Evolutionary conservation across 257 asterid species (phyloP).

Genomic region (Agastache rugosa): DNA sequence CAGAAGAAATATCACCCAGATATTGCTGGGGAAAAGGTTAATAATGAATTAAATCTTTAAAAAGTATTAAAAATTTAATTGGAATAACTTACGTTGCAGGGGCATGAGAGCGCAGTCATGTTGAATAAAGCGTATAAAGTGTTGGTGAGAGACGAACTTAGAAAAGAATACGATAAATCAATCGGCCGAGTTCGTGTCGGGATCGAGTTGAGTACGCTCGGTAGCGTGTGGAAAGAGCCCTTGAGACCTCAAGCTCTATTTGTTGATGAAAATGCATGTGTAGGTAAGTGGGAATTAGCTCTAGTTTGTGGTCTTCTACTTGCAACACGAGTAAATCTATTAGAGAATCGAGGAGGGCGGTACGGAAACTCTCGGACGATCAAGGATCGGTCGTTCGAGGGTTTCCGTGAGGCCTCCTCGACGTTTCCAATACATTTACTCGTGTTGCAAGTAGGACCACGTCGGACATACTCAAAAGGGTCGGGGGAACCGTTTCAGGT

Average conservation of each 20-base stretch:
- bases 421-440: background rate
- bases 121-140: conserved; percentile 63
- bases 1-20: conserved; percentile 71
- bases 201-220: conserved; percentile 15
- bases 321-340: background rate
- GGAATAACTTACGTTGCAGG: conserved; percentile 42
- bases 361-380: background rate
- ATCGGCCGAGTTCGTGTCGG: conserved; percentile 39
- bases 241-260: conserved; percentile 60
- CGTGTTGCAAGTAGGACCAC: background rate
- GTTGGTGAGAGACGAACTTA: conserved; percentile 46
- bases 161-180: conserved; percentile 52
- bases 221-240: conserved; percentile 63
- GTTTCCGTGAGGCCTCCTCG: background rate
- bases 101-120: conserved; percentile 55
- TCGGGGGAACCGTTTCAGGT: conserved; percentile 38
- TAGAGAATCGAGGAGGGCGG: background rate
- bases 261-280: conserved; percentile 63
- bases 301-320: background rate
- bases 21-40: conserved; percentile 65
- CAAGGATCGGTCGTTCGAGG: background rate
- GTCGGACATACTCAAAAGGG: background rate
- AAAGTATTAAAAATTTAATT: background rate
- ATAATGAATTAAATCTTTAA: background rate
- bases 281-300: conserved; percentile 39